Evolutionary conservation across 768 basidiomycete genomes (phyloP), one percentile per base, ranked within the genome.

Genomic region (Rhodotorula kratochvilovae): DNA sequence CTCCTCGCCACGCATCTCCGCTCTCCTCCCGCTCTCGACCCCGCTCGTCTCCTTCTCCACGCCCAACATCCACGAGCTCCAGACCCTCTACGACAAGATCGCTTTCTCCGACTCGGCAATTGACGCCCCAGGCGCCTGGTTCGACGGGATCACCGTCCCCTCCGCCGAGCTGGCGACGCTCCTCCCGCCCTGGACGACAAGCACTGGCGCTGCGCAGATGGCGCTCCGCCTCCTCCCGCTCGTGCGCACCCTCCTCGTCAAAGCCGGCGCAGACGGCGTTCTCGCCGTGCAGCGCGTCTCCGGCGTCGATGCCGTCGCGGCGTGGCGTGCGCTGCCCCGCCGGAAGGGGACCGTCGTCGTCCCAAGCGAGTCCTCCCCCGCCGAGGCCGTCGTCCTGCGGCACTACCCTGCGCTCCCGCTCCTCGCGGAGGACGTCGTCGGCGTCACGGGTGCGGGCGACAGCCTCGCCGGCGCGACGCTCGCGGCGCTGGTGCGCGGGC

Each of bases 401-500:
- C 89, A 93, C 78, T 92, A 89, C 79, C 86, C 90, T 19, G 83
- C 90, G 15, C 75, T 84, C 27, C 7, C 23, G 11, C 80, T 85
- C 17, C 77, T 70, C 7, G 75, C 86, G 12, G 78, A 79, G 25
- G 76, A 79, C 35, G 76, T 83, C 17, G 81, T 88, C 31, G 93
- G 88, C 74, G 90, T 91, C 16, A 97, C 94, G 0, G 95, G 95
- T 2, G 93, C 91, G 1, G 94, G 94, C 0, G 94, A 97, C 81
- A 88, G 90, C 6, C 85, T 96, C 35, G 92, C 90, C 2, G 94
- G 93, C 12, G 86, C 89, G 2, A 77, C 96, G 42, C 80, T 94
- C n/a, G 89, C 91, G 11, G 82, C 59, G 15, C 7, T 73, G 29
- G 69, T 67, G 31, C 36, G 60, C 4, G 54, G 68, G n/a, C 17